Evolutionary conservation across 768 basidiomycete species (phyloP).

Genomic region (Pholiota microspora): DNA sequence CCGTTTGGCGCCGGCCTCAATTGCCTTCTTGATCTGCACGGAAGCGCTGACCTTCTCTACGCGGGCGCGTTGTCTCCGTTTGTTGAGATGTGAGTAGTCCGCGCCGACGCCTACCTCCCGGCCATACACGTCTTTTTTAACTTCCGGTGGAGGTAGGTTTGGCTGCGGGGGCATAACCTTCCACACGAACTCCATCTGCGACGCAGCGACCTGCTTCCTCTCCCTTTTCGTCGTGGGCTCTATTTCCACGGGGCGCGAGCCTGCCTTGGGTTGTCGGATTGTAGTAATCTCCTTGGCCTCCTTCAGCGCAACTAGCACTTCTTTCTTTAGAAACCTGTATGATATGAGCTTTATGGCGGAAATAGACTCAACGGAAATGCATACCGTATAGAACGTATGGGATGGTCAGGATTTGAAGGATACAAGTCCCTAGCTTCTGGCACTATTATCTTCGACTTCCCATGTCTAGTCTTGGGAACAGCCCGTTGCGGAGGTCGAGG

Average conservation of each 20-base stretch:
- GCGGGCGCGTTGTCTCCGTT: slow-evolving; percentile 47
- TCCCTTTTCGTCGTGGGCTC: slow-evolving; percentile 15
- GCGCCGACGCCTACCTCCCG: slow-evolving; percentile 43
- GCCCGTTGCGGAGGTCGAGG: slow-evolving; percentile 2
- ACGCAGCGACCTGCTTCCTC: slow-evolving; percentile 10
- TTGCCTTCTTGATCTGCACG: slow-evolving; percentile 33
- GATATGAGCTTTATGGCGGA: not conserved
- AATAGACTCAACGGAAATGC: slow-evolving; percentile 12
- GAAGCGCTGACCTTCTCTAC: slow-evolving; percentile 43
- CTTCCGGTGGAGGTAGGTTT: slow-evolving; percentile 13
- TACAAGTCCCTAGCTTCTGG: not conserved
- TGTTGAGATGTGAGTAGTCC: slow-evolving; percentile 59
- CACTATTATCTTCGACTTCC: not conserved
- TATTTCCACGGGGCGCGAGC: slow-evolving; percentile 16
- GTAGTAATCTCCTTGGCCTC: slow-evolving; percentile 41
- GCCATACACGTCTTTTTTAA: slow-evolving; percentile 39
- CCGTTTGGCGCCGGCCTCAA: not conserved
- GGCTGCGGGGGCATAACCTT: slow-evolving; percentile 15
- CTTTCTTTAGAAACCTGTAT: slow-evolving; percentile 52
- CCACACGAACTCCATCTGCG: slow-evolving; percentile 17
- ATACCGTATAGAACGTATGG: slow-evolving; percentile 54
- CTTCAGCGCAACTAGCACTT: slow-evolving; percentile 47
- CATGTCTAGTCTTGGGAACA: not conserved
- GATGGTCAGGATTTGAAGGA: slow-evolving; percentile 43
- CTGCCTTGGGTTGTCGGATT: slow-evolving; percentile 30